Percentiles rank a stretch among this genome's conserved stretches.
These are phyloP conservation scores for Ceratocystiopsis minuta DNA, from an alignment of 2,329 filamentous ascomycete genomes.

Conservation along the genomic window DNA sequence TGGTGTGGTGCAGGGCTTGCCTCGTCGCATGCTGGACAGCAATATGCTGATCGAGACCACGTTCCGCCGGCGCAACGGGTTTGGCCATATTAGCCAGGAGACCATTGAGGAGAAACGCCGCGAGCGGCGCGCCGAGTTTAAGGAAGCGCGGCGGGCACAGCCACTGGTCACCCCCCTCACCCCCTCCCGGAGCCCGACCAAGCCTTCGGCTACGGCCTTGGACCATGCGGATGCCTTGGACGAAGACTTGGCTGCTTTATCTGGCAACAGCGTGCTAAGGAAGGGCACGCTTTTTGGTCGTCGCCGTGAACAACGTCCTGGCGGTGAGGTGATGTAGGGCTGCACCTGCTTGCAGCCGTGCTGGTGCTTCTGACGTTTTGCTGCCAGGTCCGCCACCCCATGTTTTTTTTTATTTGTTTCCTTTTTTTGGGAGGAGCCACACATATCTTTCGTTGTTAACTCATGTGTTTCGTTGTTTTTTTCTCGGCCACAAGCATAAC, in stretches of 20 bases:
- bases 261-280: conserved; percentile 12
- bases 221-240: no score
- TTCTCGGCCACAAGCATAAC: not conserved
- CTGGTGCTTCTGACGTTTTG: not conserved
- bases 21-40: conserved; percentile 62
- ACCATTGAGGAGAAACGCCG: conserved; percentile 60
- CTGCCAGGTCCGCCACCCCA: not conserved
- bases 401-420: not conserved
- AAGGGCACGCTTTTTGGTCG: conserved; percentile 29
- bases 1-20: conserved; percentile 77
- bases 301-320: conserved; percentile 19
- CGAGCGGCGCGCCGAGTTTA: conserved; percentile 40
- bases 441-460: not conserved
- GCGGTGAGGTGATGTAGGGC: conserved; percentile 15
- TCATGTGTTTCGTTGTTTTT: not conserved
- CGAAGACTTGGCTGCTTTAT: no score
- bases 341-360: conserved; percentile 1
- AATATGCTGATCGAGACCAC: conserved; percentile 70
- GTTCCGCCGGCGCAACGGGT: conserved; percentile 62
- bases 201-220: no score
- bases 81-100: conserved; percentile 65
- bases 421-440: not conserved
- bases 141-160: conserved; percentile 20
- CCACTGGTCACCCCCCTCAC: no score
- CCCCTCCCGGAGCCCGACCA: no score